Evolutionary conservation across 495 filamentous ascomycete genomes (phyloP).

Genomic region (Acidiella bohemica): DNA sequence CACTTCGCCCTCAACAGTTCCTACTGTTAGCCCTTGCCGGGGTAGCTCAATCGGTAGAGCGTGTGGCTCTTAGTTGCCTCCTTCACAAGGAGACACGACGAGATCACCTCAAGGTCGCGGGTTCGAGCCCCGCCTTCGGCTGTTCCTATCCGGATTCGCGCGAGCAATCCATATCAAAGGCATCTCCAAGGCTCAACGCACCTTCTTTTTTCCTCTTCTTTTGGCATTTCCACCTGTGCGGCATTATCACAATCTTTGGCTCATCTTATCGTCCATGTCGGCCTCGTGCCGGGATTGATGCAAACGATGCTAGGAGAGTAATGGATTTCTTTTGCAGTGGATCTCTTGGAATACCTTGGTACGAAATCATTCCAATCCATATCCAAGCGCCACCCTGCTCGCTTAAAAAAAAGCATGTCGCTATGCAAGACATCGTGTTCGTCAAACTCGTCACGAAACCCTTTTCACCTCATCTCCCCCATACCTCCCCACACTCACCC

Average conservation of each 20-base stretch:
- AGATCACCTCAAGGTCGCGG: slow-evolving; percentile 13
- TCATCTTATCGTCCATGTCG: too few species aligned
- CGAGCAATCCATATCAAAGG: background rate
- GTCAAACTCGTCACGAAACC: background rate
- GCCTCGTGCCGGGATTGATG: too few species aligned
- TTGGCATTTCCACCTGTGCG: slow-evolving; percentile 4
- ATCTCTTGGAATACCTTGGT: too few species aligned
- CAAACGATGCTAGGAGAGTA: too few species aligned
- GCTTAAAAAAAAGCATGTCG: too few species aligned
- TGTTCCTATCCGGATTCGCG: slow-evolving; percentile 8
- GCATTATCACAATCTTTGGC: too few species aligned
- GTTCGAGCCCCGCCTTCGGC: slow-evolving; percentile 15
- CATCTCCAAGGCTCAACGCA: background rate
- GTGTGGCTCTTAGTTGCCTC: slow-evolving; percentile 14
- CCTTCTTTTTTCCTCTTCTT: slow-evolving; percentile 1
- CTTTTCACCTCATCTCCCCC: slow-evolving; percentile 44
- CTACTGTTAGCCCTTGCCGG: slow-evolving; percentile 5
- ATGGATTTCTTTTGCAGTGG: too few species aligned
- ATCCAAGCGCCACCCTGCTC: too few species aligned
- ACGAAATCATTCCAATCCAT: too few species aligned
- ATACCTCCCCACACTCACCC: slow-evolving; percentile 40
- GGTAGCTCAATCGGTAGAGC: slow-evolving; percentile 16
- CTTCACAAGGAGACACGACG: background rate
- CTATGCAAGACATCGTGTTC: too few species aligned
- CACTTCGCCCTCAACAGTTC: too few species aligned